These are phyloP conservation scores for Yamadazyma takamatsuzukensis DNA, from an alignment of 805 yeast species.

Conservation along the genomic window DNA sequence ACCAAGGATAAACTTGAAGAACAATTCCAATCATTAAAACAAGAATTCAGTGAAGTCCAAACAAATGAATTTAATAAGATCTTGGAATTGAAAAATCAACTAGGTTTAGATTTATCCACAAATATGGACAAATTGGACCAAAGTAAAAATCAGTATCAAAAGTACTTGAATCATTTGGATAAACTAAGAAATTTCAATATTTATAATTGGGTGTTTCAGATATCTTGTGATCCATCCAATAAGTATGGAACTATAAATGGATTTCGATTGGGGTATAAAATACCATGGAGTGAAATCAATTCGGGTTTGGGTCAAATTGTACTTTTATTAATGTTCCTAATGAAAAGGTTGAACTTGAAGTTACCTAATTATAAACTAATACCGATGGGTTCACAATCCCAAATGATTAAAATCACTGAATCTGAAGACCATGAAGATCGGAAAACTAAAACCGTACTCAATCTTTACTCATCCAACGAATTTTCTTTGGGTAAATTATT, in stretches of 20 bases:
- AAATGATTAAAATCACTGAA: conserved; percentile 50
- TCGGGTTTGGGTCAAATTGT: conserved; percentile 88
- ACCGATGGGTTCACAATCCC: conserved; percentile 84
- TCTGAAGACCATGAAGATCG: conserved; percentile 2
- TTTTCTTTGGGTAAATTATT: conserved; percentile 67
- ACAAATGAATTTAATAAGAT: conserved; percentile 44
- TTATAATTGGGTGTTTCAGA: conserved; percentile 76
- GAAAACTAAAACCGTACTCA: conserved; percentile 40
- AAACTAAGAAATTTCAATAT: conserved; percentile 73
- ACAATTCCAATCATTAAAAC: conserved; percentile 44
- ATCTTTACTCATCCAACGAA: conserved; percentile 67
- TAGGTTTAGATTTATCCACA: conserved; percentile 49
- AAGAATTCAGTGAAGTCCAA: conserved; percentile 31
- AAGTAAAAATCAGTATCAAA: conserved; percentile 58
- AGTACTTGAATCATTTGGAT: conserved; percentile 63
- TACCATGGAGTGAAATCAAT: conserved; percentile 88
- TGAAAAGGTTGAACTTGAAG: conserved; percentile 51
- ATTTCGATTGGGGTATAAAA: conserved; percentile 69
- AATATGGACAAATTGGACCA: conserved; percentile 57
- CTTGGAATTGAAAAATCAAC: conserved; percentile 49
- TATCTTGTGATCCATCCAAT: conserved; percentile 66
- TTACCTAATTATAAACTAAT: conserved; percentile 59
- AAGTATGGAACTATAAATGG: conserved; percentile 87
- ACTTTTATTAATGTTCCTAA: conserved; percentile 61
- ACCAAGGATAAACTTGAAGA: conserved; percentile 43